These are phyloP conservation scores for Fusarium robinianum DNA, from an alignment of 2,329 filamentous ascomycete species.

Conservation along the genomic window DNA sequence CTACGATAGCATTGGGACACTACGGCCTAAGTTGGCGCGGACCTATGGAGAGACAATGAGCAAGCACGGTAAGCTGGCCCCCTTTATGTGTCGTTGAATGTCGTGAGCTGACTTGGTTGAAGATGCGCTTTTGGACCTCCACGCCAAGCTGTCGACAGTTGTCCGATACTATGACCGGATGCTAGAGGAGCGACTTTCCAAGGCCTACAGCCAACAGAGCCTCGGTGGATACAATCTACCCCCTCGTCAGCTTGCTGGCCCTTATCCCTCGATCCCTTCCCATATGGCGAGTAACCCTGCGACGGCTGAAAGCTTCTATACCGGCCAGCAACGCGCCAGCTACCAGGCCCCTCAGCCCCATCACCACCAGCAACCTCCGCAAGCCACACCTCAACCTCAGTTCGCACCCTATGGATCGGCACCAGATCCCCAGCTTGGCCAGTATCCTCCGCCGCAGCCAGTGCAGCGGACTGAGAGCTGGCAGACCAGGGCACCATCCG, in stretches of 20 bases:
- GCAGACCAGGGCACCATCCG: conserved; percentile 49
- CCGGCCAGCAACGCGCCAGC: conserved; percentile 59
- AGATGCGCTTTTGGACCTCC: conserved; percentile 92
- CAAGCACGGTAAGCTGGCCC: conserved; percentile 76
- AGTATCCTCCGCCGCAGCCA: conserved; percentile 52
- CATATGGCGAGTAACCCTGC: conserved; percentile 53
- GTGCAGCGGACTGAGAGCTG: conserved; percentile 57
- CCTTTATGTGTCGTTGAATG: neutral
- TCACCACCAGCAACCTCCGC: conserved; percentile 40
- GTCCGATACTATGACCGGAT: conserved; percentile 98
- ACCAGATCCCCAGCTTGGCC: conserved; percentile 45
- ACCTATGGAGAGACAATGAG: conserved; percentile 99
- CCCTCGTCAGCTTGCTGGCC: conserved; percentile 56
- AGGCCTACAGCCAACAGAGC: conserved; percentile 83
- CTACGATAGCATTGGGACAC: conserved; percentile 93
- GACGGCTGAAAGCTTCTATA: conserved; percentile 82
- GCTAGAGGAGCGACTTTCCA: conserved; percentile 93
- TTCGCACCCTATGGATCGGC: conserved; percentile 50
- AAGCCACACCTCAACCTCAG: conserved; percentile 43
- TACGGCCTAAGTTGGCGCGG: conserved; percentile 89
- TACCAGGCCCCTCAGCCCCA: conserved; percentile 54
- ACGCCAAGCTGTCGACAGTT: conserved; percentile 93
- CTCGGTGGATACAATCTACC: conserved; percentile 67
- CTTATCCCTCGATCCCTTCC: conserved; percentile 73
- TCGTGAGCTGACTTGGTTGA: conserved; percentile 21